Conservation (phyloP, 768 basidiomycete species). For the Boletus reticulatus region DNA sequence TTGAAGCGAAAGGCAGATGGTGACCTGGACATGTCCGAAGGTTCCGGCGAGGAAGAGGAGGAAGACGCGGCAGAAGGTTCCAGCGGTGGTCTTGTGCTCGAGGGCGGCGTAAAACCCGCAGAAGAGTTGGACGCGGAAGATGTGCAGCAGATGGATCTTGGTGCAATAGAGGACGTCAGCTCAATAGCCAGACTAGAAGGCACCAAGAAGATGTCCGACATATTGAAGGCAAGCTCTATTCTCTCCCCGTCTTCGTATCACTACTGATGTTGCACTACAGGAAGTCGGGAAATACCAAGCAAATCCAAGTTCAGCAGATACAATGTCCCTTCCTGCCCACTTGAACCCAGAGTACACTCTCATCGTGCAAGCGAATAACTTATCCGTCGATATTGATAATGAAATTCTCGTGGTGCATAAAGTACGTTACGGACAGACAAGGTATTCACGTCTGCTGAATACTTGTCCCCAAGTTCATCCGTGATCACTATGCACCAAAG, state of each 20-base stretch:
- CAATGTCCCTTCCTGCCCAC: slow-evolving; percentile 77
- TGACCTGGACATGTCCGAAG: slow-evolving; percentile 57
- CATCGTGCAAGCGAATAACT: slow-evolving; percentile 96
- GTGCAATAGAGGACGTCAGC: slow-evolving; percentile 77
- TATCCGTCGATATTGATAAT: slow-evolving; percentile 97
- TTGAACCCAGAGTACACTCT: slow-evolving; percentile 94
- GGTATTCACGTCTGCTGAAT: slow-evolving; percentile 8
- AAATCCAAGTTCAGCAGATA: slow-evolving; percentile 75
- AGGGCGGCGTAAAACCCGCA: slow-evolving; percentile 90
- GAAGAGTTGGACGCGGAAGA: slow-evolving; percentile 94
- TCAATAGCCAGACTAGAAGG: slow-evolving; percentile 88
- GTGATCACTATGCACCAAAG: slow-evolving; percentile 92
- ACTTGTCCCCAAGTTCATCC: slow-evolving; percentile 69
- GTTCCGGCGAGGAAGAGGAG: slow-evolving; percentile 41
- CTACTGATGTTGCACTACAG: slow-evolving; percentile 38
- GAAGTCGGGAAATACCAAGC: slow-evolving; percentile 86
- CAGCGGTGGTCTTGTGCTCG: slow-evolving; percentile 63
- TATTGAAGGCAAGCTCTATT: slow-evolving; percentile 58
- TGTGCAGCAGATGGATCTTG: slow-evolving; percentile 92
- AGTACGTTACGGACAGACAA: slow-evolving; percentile 37
- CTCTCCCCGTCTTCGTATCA: background rate
- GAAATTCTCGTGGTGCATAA: slow-evolving; percentile 98
- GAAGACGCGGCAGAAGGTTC: slow-evolving; percentile 40
- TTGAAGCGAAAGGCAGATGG: slow-evolving; percentile 65
- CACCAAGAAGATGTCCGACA: slow-evolving; percentile 85